Conservation (phyloP, 208 protist species). For the Trypanosoma melophagium region DNA sequence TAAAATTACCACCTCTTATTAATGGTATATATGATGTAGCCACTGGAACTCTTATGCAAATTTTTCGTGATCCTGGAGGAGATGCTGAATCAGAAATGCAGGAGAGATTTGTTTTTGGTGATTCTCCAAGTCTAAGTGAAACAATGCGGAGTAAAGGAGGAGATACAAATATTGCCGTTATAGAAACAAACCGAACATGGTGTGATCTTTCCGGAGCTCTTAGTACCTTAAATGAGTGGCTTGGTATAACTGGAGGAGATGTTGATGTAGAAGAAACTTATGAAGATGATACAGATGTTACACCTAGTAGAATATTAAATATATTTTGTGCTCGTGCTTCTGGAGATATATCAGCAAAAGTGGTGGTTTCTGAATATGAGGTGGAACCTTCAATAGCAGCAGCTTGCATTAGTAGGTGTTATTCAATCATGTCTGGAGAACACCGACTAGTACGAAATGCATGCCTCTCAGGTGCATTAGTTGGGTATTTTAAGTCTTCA, state of each 20-base stretch:
- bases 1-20: slow-evolving; percentile 70
- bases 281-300: slow-evolving; percentile 33
- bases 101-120: slow-evolving; percentile 20
- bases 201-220: slow-evolving; percentile 61
- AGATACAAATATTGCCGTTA: not conserved
- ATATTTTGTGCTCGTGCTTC: slow-evolving; percentile 59
- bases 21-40: slow-evolving; percentile 85
- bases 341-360: slow-evolving; percentile 53
- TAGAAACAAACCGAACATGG: slow-evolving; percentile 22
- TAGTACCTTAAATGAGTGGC: slow-evolving; percentile 66
- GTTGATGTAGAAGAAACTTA: slow-evolving; percentile 32
- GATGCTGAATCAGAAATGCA: not conserved
- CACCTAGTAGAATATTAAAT: slow-evolving; percentile 73
- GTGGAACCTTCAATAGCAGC: slow-evolving; percentile 75
- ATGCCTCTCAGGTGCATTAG: slow-evolving; percentile 38
- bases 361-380: slow-evolving; percentile 77
- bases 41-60: slow-evolving; percentile 63
- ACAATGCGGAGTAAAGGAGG: not conserved
- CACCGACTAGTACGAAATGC: slow-evolving; percentile 65
- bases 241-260: slow-evolving; percentile 68
- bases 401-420: slow-evolving; percentile 64
- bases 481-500: slow-evolving; percentile 47
- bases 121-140: not conserved
- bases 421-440: slow-evolving; percentile 64
- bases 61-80: slow-evolving; percentile 21